phyloP scores from a whole-genome alignment of 1,139 yeast species.

The Hyphopichia fennica region DNA sequence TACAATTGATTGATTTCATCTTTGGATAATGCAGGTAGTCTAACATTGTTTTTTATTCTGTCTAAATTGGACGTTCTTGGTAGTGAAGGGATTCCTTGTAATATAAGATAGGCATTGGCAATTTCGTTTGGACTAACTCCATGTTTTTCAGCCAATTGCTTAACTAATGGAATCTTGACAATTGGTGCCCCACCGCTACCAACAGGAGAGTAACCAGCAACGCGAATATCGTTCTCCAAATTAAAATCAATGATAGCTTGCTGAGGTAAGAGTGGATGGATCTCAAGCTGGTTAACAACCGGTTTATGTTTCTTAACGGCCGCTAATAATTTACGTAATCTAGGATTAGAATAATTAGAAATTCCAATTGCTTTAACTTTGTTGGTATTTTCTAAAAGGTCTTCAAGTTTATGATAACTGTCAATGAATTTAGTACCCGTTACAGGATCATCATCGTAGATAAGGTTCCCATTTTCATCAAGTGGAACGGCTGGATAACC shows the following conservation, averaged over 20 bases:
- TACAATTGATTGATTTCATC: constrained; percentile 46
- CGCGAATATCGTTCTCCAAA: constrained; percentile 20
- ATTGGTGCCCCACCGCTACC: constrained; percentile 41
- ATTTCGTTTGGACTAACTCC: constrained; percentile 34
- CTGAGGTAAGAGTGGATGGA: constrained; percentile 39
- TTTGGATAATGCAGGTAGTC: constrained; percentile 38
- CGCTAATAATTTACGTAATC: constrained; percentile 26
- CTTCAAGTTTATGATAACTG: constrained; percentile 49
- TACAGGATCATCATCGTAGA: constrained; percentile 42
- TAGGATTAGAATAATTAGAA: constrained; percentile 31
- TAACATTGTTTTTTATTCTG: constrained; percentile 29
- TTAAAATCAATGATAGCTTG: constrained; percentile 31
- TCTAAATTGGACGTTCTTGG: constrained; percentile 41
- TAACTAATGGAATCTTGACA: constrained; percentile 29
- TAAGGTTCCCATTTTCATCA: constrained; percentile 41
- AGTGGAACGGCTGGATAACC: constrained; percentile 38
- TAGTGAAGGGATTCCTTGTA: constrained; percentile 29
- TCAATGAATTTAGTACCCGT: constrained; percentile 40
- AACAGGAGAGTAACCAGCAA: constrained; percentile 37
- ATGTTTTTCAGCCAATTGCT: constrained; percentile 32
- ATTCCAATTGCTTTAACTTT: constrained; percentile 34
- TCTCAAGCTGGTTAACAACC: constrained; percentile 37
- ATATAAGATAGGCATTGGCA: constrained; percentile 37
- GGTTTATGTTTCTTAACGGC: constrained; percentile 27
- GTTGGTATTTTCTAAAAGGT: constrained; percentile 30